Conservation (phyloP, 306 rosid genomes). For the Fragaria nilgerrensis region DNA sequence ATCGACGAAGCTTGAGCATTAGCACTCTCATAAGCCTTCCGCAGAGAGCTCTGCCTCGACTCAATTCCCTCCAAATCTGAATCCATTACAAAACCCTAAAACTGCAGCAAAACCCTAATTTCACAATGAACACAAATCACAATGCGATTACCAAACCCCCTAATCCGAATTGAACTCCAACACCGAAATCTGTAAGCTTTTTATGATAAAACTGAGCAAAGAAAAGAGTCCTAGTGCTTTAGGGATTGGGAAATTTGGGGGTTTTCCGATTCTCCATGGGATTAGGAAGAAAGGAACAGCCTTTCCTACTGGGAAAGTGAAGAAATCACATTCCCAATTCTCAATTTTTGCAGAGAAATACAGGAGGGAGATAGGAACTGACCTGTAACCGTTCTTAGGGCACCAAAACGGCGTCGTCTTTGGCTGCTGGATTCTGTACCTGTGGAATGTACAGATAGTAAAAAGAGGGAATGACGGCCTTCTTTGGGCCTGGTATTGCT, state of each 20-base stretch:
- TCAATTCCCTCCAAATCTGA: neutral
- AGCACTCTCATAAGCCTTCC: neutral
- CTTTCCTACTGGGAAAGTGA: neutral
- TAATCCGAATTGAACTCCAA: neutral
- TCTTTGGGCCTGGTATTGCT: too few relatives aligned
- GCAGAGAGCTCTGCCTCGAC: neutral
- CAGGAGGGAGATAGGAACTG: neutral
- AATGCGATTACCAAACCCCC: neutral
- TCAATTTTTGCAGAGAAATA: neutral
- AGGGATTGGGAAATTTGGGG: neutral
- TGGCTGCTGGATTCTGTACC: neutral
- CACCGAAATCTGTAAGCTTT: neutral
- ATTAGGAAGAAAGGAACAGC: neutral
- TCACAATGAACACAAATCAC: neutral
- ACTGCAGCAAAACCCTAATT: neutral
- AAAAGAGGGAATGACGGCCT: too few relatives aligned
- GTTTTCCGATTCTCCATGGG: neutral
- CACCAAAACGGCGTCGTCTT: neutral
- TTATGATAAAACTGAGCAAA: neutral
- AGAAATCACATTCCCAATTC: neutral
- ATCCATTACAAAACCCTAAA: slow-evolving; percentile 1
- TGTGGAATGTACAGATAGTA: too few relatives aligned
- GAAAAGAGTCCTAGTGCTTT: neutral
- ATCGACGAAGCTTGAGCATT: slow-evolving; percentile 32
- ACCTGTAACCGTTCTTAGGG: neutral